Evolutionary conservation across 1,139 yeast species (phyloP).

Genomic region (Pneumocystis jirovecii): DNA sequence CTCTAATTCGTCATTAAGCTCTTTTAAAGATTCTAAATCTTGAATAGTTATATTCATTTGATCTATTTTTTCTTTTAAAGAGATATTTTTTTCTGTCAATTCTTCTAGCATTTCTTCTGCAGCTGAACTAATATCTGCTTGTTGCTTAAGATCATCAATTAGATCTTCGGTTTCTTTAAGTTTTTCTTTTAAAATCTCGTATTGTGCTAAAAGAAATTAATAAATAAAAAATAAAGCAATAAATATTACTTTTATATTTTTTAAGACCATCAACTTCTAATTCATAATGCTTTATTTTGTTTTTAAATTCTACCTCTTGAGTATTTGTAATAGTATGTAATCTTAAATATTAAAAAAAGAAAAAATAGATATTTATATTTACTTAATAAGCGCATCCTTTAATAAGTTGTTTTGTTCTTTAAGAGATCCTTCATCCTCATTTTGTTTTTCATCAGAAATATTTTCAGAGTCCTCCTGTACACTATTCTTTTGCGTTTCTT

Average conservation of each 20-base stretch:
- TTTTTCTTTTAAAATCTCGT: conserved; percentile 21
- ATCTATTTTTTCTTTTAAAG: conserved; percentile 29
- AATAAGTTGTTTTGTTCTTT: conserved; percentile 28
- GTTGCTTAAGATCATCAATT: conserved; percentile 33
- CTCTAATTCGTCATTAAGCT: conserved; percentile 50
- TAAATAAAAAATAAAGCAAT: conserved; percentile 13
- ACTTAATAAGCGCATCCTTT: conserved; percentile 25
- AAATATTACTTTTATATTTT: conserved; percentile 8
- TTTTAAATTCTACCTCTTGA: conserved; percentile 28
- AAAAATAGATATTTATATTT: neutral
- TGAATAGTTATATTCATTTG: conserved; percentile 28
- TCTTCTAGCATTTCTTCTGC: conserved; percentile 37
- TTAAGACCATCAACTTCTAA: conserved; percentile 12
- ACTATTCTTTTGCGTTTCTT: conserved; percentile 28
- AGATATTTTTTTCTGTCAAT: conserved; percentile 41
- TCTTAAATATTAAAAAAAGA: neutral
- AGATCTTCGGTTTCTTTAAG: conserved; percentile 30
- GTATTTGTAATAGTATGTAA: conserved; percentile 27
- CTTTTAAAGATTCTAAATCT: conserved; percentile 47
- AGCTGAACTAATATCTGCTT: conserved; percentile 25
- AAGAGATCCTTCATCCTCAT: conserved; percentile 7
- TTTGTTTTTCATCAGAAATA: conserved; percentile 15
- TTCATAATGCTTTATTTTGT: conserved; percentile 27
- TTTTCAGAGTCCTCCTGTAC: conserved; percentile 26
- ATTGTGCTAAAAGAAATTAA: conserved; percentile 15